Conservation (phyloP, 2,329 filamentous ascomycete species). For the Phaeomoniella chlamydospora region DNA sequence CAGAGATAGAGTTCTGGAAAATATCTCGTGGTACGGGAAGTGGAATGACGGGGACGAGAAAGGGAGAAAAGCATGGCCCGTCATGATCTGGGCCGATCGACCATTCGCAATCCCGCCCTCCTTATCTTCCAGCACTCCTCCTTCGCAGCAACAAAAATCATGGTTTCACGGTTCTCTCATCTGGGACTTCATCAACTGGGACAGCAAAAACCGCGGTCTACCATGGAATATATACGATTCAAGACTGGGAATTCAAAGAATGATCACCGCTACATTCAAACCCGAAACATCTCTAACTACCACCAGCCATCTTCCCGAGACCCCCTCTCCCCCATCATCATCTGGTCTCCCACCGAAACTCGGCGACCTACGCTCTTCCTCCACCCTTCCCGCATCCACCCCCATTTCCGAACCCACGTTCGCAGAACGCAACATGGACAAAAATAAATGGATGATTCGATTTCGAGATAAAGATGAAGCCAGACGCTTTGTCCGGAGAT, state of each 20-base stretch:
- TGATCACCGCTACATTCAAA: neutral
- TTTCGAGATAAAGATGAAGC: neutral
- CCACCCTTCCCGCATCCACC: neutral
- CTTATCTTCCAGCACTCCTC: too few species aligned
- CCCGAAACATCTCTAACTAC: too few species aligned
- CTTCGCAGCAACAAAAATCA: too few species aligned
- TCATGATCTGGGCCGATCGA: too few species aligned
- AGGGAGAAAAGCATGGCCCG: neutral
- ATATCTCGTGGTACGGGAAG: neutral
- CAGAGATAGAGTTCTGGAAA: neutral
- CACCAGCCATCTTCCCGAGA: too few species aligned
- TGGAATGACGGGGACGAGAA: neutral
- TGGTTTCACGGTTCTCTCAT: neutral
- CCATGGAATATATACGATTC: conserved; percentile 1
- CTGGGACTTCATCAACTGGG: neutral
- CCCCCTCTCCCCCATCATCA: too few species aligned
- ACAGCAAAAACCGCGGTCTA: neutral
- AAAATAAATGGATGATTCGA: neutral
- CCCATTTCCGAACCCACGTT: neutral
- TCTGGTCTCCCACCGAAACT: too few species aligned
- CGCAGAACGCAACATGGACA: neutral
- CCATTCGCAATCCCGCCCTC: too few species aligned
- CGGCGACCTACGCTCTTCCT: neutral
- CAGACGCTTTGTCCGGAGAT: neutral
- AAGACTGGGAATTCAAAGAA: neutral